These are phyloP conservation scores for Syncephalis fuscata DNA, from an alignment of 371 early-diverging fungal species.

Conservation along the genomic window DNA sequence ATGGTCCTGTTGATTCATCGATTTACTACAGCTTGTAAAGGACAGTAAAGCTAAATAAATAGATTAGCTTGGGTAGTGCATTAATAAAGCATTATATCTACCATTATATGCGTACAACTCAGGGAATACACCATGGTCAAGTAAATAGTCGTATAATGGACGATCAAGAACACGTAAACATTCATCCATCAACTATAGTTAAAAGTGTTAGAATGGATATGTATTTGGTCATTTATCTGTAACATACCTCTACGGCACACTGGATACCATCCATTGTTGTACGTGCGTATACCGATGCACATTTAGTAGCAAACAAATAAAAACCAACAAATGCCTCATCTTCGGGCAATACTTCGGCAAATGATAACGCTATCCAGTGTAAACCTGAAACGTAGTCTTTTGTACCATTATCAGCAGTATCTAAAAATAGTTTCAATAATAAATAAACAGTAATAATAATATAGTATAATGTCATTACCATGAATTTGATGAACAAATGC, in stretches of 20 bases:
- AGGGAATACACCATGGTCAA: too few relatives aligned
- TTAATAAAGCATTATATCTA: too few relatives aligned
- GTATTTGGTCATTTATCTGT: too few relatives aligned
- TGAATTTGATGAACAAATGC: constrained; percentile 59
- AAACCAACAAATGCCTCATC: constrained; percentile 79
- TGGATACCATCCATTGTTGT: constrained; percentile 81
- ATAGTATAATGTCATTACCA: too few relatives aligned
- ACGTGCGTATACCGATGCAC: constrained; percentile 83
- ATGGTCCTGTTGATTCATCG: neutral
- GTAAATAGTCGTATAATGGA: neutral
- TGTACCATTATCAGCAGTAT: too few relatives aligned
- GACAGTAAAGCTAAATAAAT: too few relatives aligned
- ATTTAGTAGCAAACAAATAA: constrained; percentile 57
- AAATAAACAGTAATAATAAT: too few relatives aligned
- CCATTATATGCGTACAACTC: too few relatives aligned
- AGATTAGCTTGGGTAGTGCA: too few relatives aligned
- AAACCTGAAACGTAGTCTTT: constrained; percentile 80
- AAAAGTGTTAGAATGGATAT: too few relatives aligned
- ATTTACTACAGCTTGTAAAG: neutral
- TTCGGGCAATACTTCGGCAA: constrained; percentile 78
- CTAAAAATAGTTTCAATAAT: too few relatives aligned
- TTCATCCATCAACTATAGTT: neutral
- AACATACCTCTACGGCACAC: constrained; percentile 59
- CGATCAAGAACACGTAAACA: constrained; percentile 1
- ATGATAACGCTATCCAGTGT: constrained; percentile 82